Percentiles rank a stretch among this genome's conserved stretches.
Evolutionary conservation across 805 yeast species (phyloP).

Genomic region (Candida vartiovaarae): DNA sequence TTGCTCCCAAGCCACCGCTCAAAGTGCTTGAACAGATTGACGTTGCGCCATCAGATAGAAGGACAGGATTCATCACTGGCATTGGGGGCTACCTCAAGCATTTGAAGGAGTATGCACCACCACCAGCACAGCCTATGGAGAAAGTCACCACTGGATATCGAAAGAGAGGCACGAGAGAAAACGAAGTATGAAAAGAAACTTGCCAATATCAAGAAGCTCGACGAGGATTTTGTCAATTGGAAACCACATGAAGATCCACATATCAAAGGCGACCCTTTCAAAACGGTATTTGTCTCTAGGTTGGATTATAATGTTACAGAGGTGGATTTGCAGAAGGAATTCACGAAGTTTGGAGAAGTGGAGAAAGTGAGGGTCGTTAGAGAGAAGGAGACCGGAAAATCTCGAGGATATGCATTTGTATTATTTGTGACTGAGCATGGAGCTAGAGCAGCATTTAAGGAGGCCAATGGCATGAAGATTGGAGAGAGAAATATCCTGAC

Average conservation of each 20-base stretch:
- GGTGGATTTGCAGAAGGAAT: constrained; percentile 55
- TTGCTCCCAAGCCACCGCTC: constrained; percentile 25
- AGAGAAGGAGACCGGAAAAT: constrained; percentile 42
- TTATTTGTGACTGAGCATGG: constrained; percentile 56
- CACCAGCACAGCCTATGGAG: background rate
- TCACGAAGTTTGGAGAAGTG: constrained; percentile 62
- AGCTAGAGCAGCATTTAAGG: constrained; percentile 55
- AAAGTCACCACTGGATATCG: constrained; percentile 18
- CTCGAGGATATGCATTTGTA: constrained; percentile 82
- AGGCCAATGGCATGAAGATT: constrained; percentile 45
- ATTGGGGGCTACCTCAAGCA: constrained; percentile 14
- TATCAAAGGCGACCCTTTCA: constrained; percentile 63
- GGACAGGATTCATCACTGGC: constrained; percentile 15
- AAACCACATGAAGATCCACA: constrained; percentile 52
- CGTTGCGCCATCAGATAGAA: constrained; percentile 10
- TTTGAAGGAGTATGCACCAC: background rate
- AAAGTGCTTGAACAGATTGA: constrained; percentile 16
- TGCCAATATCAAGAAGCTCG: constrained; percentile 23
- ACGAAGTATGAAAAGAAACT: constrained; percentile 21
- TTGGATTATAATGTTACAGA: constrained; percentile 60
- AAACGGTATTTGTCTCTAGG: constrained; percentile 73
- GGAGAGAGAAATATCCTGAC: constrained; percentile 53
- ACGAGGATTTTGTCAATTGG: constrained; percentile 36
- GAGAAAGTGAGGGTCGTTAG: constrained; percentile 53
- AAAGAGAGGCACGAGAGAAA: constrained; percentile 25